Evolutionary conservation across 2,329 filamentous ascomycete genomes (phyloP).

Genomic region (Xylariomycetidae sp.): DNA sequence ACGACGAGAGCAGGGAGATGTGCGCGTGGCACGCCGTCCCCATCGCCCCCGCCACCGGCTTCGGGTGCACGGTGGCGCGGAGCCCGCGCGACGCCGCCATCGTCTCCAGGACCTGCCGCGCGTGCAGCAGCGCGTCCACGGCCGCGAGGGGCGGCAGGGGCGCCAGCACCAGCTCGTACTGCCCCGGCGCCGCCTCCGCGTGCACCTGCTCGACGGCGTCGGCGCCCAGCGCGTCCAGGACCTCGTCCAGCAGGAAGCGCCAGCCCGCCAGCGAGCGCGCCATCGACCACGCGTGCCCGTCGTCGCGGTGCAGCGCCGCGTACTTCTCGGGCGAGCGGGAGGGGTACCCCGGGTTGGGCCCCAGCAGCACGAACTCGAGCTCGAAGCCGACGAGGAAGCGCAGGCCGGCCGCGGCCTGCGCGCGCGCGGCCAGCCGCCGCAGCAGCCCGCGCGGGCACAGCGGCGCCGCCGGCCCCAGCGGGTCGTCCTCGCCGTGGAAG

Average conservation of each 20-base stretch:
- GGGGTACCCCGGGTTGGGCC: slow-evolving; percentile 25
- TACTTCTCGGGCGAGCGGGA: slow-evolving; percentile 26
- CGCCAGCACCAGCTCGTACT: slow-evolving; percentile 72
- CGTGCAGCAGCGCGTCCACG: slow-evolving; percentile 64
- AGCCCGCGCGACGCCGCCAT: slow-evolving; percentile 57
- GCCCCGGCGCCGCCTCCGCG: slow-evolving; percentile 64
- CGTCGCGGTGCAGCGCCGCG: slow-evolving; percentile 38
- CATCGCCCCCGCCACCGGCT: slow-evolving; percentile 51
- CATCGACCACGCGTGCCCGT: slow-evolving; percentile 66
- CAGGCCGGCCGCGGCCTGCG: slow-evolving; percentile 39
- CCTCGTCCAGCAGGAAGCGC: slow-evolving; percentile 56
- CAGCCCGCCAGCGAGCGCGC: slow-evolving; percentile 57
- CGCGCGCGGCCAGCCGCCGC: slow-evolving; percentile 32
- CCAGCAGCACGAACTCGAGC: slow-evolving; percentile 69
- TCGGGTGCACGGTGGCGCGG: slow-evolving; percentile 67
- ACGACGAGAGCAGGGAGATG: slow-evolving; percentile 56
- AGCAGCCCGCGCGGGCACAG: slow-evolving; percentile 64
- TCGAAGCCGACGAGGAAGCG: slow-evolving; percentile 70
- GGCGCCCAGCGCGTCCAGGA: slow-evolving; percentile 56
- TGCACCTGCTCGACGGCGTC: slow-evolving; percentile 70
- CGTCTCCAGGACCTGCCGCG: slow-evolving; percentile 62
- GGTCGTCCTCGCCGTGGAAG: slow-evolving; percentile 54
- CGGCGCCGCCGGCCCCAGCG: slow-evolving; percentile 41
- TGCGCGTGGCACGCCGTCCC: slow-evolving; percentile 67
- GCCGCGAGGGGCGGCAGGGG: slow-evolving; percentile 58